Conservation (phyloP, 371 early-diverging fungal species). For the Cokeromyces recurvatus region DNA sequence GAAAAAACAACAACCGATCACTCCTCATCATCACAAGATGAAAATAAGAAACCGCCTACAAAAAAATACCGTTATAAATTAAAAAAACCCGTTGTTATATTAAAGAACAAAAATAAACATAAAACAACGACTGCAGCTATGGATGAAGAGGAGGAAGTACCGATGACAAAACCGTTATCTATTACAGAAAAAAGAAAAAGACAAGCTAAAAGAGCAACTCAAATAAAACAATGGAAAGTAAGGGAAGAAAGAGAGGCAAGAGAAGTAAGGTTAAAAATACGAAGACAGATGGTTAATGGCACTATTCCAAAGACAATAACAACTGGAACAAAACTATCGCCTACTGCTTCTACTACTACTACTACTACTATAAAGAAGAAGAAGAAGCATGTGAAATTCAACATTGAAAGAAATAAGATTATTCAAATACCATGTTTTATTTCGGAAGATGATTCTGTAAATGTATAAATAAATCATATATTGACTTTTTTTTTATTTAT, state of each 20-base stretch:
- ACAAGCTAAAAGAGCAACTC: constrained; percentile 34
- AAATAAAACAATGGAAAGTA: constrained; percentile 40
- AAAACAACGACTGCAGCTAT: no score
- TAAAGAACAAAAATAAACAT: no score
- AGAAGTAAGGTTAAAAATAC: constrained; percentile 21
- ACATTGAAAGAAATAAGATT: constrained; percentile 28
- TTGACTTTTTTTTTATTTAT: neutral
- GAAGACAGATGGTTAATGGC: constrained; percentile 20
- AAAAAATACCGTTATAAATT: no score
- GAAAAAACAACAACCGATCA: neutral
- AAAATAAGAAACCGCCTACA: neutral
- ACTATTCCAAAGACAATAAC: neutral
- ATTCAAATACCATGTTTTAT: constrained; percentile 24
- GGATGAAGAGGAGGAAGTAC: constrained; percentile 23
- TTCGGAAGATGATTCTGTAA: no score
- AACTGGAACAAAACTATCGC: no score
- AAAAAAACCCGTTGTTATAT: no score
- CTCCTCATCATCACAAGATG: no score
- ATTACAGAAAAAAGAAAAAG: constrained; percentile 30
- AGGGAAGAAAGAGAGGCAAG: constrained; percentile 42
- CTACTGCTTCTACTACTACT: neutral
- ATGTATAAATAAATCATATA: constrained; percentile 1
- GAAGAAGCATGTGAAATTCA: constrained; percentile 33
- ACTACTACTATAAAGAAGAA: constrained; percentile 1
- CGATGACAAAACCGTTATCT: constrained; percentile 25